Evolutionary conservation across 495 filamentous ascomycete genomes (phyloP).

Genomic region (Oleoguttula mirabilis): DNA sequence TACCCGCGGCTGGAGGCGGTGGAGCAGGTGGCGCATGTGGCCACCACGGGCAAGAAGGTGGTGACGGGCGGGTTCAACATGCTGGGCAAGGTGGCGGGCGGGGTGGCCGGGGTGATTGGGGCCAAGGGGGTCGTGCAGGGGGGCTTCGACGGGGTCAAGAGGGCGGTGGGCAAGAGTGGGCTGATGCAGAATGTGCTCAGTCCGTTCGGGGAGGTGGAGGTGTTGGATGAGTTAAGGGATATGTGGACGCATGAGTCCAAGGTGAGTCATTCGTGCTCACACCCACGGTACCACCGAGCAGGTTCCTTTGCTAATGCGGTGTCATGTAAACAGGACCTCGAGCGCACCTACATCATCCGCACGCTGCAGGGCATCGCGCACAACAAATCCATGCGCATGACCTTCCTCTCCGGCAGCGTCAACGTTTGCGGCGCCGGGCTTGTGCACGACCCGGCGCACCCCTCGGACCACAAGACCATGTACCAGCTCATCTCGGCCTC

Average conservation of each 20-base stretch:
- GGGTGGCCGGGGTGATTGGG: conserved; percentile 85
- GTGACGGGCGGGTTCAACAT: conserved; percentile 92
- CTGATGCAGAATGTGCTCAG: conserved; percentile 90
- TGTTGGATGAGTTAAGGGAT: conserved; percentile 86
- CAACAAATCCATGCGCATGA: conserved; percentile 90
- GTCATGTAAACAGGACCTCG: conserved; percentile 52
- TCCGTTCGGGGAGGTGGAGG: conserved; percentile 93
- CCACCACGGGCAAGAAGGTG: conserved; percentile 91
- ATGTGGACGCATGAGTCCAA: conserved; percentile 98
- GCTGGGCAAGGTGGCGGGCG: conserved; percentile 84
- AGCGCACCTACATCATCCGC: conserved; percentile 90
- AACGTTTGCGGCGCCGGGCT: conserved; percentile 86
- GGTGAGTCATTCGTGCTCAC: conserved; percentile 29
- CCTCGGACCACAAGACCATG: conserved; percentile 95
- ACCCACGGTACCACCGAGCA: not conserved
- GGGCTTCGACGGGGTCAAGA: conserved; percentile 88
- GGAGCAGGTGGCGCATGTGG: conserved; percentile 75
- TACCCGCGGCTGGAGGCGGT: conserved; percentile 87
- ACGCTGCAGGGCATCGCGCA: conserved; percentile 89
- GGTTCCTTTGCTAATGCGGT: not conserved
- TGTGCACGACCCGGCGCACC: conserved; percentile 84
- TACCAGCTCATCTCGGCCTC: conserved; percentile 90
- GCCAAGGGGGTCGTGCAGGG: conserved; percentile 82
- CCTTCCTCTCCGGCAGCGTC: conserved; percentile 82
- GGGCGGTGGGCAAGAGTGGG: conserved; percentile 85